A percentile compares a stretch with the other conserved stretches of the same genome.
Evolutionary conservation across 306 rosid species (phyloP).

Genomic region (Begonia loranthoides): DNA sequence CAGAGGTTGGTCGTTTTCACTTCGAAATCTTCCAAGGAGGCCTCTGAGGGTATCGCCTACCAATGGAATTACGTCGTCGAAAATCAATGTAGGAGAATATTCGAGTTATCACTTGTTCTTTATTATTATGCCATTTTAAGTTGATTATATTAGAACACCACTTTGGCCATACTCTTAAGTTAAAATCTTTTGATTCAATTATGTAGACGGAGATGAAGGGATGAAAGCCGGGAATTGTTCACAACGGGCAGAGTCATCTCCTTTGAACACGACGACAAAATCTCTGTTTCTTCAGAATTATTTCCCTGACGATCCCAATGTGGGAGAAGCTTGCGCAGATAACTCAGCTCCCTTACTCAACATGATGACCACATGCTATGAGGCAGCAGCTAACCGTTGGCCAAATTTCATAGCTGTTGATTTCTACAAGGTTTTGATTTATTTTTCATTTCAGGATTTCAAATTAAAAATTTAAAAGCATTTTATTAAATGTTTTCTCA

Average conservation of each 20-base stretch:
- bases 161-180: not conserved
- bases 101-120: not conserved
- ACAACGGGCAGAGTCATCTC: constrained; percentile 53
- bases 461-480: not conserved
- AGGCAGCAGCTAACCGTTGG: constrained; percentile 69
- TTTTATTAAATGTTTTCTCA: not conserved
- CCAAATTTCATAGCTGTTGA: constrained; percentile 91
- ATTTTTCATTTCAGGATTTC: not conserved
- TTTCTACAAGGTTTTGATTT: constrained; percentile 50
- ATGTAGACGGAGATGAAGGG: constrained; percentile 72
- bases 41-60: constrained; percentile 72
- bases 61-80: constrained; percentile 79
- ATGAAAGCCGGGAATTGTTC: constrained; percentile 62
- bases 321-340: constrained; percentile 37
- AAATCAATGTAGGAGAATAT: constrained; percentile 57
- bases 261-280: constrained; percentile 47
- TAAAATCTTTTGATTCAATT: constrained; percentile 10
- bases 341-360: constrained; percentile 57
- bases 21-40: constrained; percentile 59
- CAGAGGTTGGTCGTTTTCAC: constrained; percentile 75
- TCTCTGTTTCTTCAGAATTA: constrained; percentile 57
- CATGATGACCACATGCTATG: constrained; percentile 48
- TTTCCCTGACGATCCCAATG: constrained; percentile 52
- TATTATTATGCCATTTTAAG: not conserved
- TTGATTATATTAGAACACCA: not conserved